Percentiles rank a stretch among this genome's conserved stretches.
These are phyloP conservation scores for Boletus patriciae DNA, from an alignment of 768 basidiomycete genomes.

Conservation along the genomic window DNA sequence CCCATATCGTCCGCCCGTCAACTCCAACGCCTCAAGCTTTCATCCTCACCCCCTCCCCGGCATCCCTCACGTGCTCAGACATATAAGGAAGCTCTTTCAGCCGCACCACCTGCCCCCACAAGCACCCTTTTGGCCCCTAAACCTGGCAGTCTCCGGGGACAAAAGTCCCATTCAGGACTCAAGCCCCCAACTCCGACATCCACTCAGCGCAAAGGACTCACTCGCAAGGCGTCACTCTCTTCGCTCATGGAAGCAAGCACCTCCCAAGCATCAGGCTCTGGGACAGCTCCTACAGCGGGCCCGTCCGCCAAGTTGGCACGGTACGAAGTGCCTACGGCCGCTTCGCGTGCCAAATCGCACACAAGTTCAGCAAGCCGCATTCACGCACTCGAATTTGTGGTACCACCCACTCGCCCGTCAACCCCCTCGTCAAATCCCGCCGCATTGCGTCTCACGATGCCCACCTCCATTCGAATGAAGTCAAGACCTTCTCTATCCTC, in stretches of 20 bases:
- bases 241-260: constrained; percentile 64
- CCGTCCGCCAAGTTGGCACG: constrained; percentile 45
- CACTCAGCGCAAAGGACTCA: constrained; percentile 53
- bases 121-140: constrained; percentile 64
- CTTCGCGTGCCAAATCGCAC: constrained; percentile 74
- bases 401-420: constrained; percentile 75
- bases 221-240: constrained; percentile 78
- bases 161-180: constrained; percentile 81
- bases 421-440: constrained; percentile 78
- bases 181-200: constrained; percentile 74
- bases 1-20: constrained; percentile 70
- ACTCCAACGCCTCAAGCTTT: constrained; percentile 63
- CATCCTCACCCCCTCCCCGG: constrained; percentile 66
- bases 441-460: constrained; percentile 84
- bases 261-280: constrained; percentile 57
- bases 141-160: constrained; percentile 73
- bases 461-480: constrained; percentile 75
- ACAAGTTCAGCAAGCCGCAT: constrained; percentile 65
- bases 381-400: constrained; percentile 56
- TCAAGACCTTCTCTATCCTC: constrained; percentile 73
- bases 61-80: constrained; percentile 55
- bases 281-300: constrained; percentile 34
- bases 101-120: constrained; percentile 49
- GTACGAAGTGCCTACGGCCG: constrained; percentile 78
- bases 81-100: constrained; percentile 55